These are phyloP conservation scores for Taxillus chinensis DNA, from an alignment of 164 flowering plant species.

Conservation along the genomic window DNA sequence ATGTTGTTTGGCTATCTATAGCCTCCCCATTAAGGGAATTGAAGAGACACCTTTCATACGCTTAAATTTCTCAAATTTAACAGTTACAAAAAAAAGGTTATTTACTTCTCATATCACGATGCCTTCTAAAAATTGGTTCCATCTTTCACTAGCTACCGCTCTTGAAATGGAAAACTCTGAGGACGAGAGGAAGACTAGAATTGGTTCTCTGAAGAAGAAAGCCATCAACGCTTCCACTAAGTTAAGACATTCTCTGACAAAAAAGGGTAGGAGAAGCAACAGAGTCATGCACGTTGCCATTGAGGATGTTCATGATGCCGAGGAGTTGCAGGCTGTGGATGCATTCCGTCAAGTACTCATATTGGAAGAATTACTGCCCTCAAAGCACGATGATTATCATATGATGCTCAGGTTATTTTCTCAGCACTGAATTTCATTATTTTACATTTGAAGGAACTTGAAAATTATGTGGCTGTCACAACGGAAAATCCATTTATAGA, in stretches of 20 bases:
- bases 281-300: slow-evolving; percentile 27
- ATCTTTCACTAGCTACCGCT: not conserved
- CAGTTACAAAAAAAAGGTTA: not conserved
- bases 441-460: slow-evolving; percentile 18
- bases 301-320: slow-evolving; percentile 34
- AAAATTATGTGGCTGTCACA: slow-evolving; percentile 39
- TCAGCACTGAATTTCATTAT: not conserved
- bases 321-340: slow-evolving; percentile 39
- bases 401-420: slow-evolving; percentile 34
- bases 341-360: slow-evolving; percentile 43
- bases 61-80: no score
- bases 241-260: slow-evolving; percentile 25
- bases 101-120: not conserved
- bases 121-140: not conserved
- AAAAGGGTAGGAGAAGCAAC: slow-evolving; percentile 35
- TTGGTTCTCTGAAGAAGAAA: slow-evolving; percentile 26
- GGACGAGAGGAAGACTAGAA: slow-evolving; percentile 17
- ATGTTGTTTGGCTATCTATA: no score
- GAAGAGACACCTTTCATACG: no score
- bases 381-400: slow-evolving; percentile 47
- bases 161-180: slow-evolving; percentile 10
- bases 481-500: slow-evolving; percentile 39
- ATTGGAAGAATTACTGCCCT: slow-evolving; percentile 35
- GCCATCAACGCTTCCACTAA: slow-evolving; percentile 18
- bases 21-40: no score